Percentiles rank a stretch among this genome's conserved stretches.
Conservation (phyloP, 2,329 filamentous ascomycete genomes). For the Aureobasidium sp. region DNA sequence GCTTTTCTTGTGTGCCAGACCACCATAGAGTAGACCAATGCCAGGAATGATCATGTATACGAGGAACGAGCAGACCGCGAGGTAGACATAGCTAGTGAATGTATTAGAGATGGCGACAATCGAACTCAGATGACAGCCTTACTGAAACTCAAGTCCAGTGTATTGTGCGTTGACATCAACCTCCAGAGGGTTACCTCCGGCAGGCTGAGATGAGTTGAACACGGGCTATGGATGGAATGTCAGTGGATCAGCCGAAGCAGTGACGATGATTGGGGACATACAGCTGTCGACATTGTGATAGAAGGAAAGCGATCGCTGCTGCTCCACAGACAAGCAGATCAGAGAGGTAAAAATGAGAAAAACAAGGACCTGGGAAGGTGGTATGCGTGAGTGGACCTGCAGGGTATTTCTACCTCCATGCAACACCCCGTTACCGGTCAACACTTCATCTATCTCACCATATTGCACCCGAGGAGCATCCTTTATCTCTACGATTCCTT, state of each 20-base stretch:
- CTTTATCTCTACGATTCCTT: conserved; percentile 5
- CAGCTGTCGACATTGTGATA: not conserved
- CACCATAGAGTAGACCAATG: conserved; percentile 59
- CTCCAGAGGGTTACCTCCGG: conserved; percentile 48
- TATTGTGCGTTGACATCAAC: conserved; percentile 55
- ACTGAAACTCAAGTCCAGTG: conserved; percentile 51
- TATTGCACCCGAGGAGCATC: not conserved
- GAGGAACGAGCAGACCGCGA: conserved; percentile 52
- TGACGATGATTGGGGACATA: not conserved
- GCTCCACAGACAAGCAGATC: not conserved
- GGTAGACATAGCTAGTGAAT: conserved; percentile 44
- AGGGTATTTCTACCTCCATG: conserved; percentile 11
- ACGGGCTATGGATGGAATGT: conserved; percentile 24
- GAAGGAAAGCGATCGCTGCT: not conserved
- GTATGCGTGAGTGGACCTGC: not conserved
- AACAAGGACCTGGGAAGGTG: not conserved
- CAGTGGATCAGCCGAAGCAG: not conserved
- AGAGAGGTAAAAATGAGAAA: not conserved
- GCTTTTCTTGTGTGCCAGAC: conserved; percentile 56
- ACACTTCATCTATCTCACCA: not conserved
- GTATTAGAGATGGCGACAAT: not conserved
- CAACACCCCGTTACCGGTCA: conserved; percentile 9
- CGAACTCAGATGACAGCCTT: conserved; percentile 20
- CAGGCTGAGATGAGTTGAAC: conserved; percentile 38
- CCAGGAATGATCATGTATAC: conserved; percentile 63